Conservation (phyloP, 2,329 filamentous ascomycete species). For the Fusarium gaditjirri region DNA sequence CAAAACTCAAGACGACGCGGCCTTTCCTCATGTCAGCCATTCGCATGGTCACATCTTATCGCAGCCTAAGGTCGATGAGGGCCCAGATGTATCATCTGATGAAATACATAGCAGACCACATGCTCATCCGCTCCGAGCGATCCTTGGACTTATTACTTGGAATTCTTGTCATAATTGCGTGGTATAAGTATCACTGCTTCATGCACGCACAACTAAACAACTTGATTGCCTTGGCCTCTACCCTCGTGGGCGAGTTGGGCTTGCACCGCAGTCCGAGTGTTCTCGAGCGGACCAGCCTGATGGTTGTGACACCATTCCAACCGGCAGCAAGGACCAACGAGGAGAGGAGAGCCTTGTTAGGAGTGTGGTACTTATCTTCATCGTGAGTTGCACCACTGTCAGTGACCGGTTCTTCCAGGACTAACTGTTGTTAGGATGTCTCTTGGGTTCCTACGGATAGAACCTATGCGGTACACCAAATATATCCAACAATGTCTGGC, state of each 20-base stretch:
- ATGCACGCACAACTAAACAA: slow-evolving; percentile 64
- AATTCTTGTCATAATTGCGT: slow-evolving; percentile 60
- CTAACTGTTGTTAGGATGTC: slow-evolving; percentile 50
- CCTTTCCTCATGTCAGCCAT: slow-evolving; percentile 63
- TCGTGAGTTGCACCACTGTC: slow-evolving; percentile 51
- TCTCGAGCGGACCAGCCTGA: slow-evolving; percentile 55
- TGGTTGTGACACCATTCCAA: slow-evolving; percentile 54
- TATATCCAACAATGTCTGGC: slow-evolving; percentile 64
- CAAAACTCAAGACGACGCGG: slow-evolving; percentile 51
- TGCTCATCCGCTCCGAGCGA: slow-evolving; percentile 61
- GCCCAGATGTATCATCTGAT: slow-evolving; percentile 62
- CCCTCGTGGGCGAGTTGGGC: slow-evolving; percentile 59
- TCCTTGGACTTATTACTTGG: slow-evolving; percentile 62
- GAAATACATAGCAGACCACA: slow-evolving; percentile 57
- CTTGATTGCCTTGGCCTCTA: slow-evolving; percentile 59
- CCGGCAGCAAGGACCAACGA: slow-evolving; percentile 58
- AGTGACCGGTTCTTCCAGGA: background rate
- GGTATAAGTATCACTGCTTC: slow-evolving; percentile 66
- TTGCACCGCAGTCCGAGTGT: slow-evolving; percentile 55
- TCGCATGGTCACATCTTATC: slow-evolving; percentile 60
- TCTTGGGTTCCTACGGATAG: slow-evolving; percentile 56
- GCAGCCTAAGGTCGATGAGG: slow-evolving; percentile 59
- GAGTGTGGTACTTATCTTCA: slow-evolving; percentile 65
- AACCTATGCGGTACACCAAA: slow-evolving; percentile 61
- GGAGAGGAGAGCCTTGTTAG: slow-evolving; percentile 62